Percentiles rank a stretch among this genome's conserved stretches.
Evolutionary conservation across 495 filamentous ascomycete genomes (phyloP).

Genomic region (Articulospora tetracladia): DNA sequence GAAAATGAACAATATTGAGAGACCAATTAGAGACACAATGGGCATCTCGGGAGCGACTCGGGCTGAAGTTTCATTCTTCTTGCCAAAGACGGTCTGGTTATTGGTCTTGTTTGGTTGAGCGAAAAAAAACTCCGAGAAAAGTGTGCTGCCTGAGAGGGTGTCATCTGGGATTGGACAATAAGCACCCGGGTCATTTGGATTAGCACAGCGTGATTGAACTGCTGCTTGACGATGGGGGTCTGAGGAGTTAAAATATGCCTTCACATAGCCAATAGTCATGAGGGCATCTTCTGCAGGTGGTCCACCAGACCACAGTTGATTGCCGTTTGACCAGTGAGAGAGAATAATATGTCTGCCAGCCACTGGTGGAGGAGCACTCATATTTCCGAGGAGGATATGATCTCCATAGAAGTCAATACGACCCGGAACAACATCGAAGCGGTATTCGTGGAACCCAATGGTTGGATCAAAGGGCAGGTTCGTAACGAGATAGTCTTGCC

Average conservation of each 20-base stretch:
- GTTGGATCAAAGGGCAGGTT: constrained; percentile 60
- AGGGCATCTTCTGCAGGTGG: constrained; percentile 58
- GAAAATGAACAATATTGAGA: not conserved
- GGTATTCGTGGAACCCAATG: constrained; percentile 64
- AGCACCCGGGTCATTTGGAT: constrained; percentile 33
- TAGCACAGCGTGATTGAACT: constrained; percentile 43
- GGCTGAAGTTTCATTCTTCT: not conserved
- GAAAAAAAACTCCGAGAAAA: constrained; percentile 53
- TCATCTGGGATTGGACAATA: constrained; percentile 59
- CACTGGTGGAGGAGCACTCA: constrained; percentile 50
- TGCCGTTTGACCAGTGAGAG: constrained; percentile 77
- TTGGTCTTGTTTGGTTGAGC: constrained; percentile 47
- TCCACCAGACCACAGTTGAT: constrained; percentile 61
- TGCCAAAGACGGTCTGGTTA: constrained; percentile 44
- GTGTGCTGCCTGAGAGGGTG: constrained; percentile 34
- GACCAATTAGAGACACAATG: not conserved
- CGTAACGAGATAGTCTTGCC: constrained; percentile 50
- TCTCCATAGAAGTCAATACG: constrained; percentile 65
- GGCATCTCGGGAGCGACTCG: not conserved
- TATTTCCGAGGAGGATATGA: constrained; percentile 45
- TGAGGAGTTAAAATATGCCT: constrained; percentile 76
- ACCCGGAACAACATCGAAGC: constrained; percentile 66
- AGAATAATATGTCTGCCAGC: constrained; percentile 60
- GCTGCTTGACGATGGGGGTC: constrained; percentile 37
- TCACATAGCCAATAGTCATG: constrained; percentile 60